Conservation (phyloP, 148 eudicot species). For the Rheum nobile region DNA sequence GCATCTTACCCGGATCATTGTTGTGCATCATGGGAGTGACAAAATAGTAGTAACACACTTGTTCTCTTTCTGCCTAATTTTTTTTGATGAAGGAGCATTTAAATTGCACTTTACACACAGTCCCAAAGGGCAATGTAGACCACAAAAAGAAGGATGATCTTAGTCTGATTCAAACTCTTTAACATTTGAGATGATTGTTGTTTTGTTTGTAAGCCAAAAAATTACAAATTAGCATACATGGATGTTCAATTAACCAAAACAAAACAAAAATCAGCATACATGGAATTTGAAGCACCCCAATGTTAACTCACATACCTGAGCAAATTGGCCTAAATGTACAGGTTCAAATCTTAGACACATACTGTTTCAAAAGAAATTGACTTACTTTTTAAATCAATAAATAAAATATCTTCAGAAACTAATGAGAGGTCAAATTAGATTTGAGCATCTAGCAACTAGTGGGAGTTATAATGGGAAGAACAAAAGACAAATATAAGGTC, state of each 20-base stretch:
- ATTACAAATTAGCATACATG: not conserved
- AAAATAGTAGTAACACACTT: not conserved
- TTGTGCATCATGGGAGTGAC: not conserved
- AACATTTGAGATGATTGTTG: too few species aligned
- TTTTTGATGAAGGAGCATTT: not conserved
- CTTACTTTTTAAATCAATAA: not conserved
- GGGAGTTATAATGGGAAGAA: not conserved
- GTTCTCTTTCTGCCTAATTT: not conserved
- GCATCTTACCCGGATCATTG: not conserved
- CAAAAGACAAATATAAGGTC: conserved; percentile 1
- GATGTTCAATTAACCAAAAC: too few species aligned
- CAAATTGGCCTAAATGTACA: too few species aligned
- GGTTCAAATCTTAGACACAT: not conserved
- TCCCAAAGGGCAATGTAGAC: not conserved
- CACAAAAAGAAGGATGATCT: not conserved
- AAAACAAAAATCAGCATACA: not conserved
- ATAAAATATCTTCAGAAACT: not conserved
- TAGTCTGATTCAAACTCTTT: too few species aligned
- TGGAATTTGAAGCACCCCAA: not conserved
- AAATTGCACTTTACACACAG: not conserved
- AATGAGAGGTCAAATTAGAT: not conserved
- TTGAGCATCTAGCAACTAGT: conserved; percentile 1
- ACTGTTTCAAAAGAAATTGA: not conserved
- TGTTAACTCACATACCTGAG: not conserved
- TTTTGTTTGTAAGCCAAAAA: not conserved